Evolutionary conservation across 2,329 filamentous ascomycete species (phyloP).

Genomic region (Phoma sp.): DNA sequence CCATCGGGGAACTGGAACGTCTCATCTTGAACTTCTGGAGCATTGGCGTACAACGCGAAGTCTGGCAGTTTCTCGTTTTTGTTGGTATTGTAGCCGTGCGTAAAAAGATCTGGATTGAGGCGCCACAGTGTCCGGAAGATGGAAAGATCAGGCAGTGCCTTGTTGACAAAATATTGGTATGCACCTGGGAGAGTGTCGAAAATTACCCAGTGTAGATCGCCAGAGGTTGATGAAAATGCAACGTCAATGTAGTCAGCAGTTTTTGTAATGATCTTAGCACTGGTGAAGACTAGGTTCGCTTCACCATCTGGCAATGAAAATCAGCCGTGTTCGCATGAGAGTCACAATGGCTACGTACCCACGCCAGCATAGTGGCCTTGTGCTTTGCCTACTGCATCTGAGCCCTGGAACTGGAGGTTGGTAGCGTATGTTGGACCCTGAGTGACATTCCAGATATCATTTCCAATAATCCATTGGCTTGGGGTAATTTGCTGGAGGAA

Average conservation of each 20-base stretch:
- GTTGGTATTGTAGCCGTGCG: slow-evolving; percentile 51
- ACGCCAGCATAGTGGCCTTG: slow-evolving; percentile 48
- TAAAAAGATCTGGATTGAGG: slow-evolving; percentile 54
- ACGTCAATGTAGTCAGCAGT: slow-evolving; percentile 52
- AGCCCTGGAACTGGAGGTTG: slow-evolving; percentile 44
- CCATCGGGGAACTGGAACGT: slow-evolving; percentile 54
- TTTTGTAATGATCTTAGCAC: slow-evolving; percentile 42
- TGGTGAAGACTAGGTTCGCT: slow-evolving; percentile 52
- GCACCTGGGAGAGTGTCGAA: slow-evolving; percentile 53
- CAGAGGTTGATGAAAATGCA: slow-evolving; percentile 50
- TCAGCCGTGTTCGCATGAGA: neutral
- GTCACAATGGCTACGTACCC: slow-evolving; percentile 23
- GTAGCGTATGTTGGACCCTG: slow-evolving; percentile 38
- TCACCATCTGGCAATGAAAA: slow-evolving; percentile 36
- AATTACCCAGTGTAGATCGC: slow-evolving; percentile 58
- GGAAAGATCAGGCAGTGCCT: slow-evolving; percentile 51
- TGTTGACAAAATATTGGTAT: slow-evolving; percentile 59
- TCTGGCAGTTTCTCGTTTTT: slow-evolving; percentile 52
- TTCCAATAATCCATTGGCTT: slow-evolving; percentile 38
- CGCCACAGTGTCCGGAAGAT: slow-evolving; percentile 56
- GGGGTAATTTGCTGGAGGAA: slow-evolving; percentile 27
- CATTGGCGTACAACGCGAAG: slow-evolving; percentile 47
- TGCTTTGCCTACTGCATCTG: slow-evolving; percentile 44
- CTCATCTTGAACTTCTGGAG: slow-evolving; percentile 57
- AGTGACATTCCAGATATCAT: slow-evolving; percentile 46